A percentile compares a stretch with the other conserved stretches of the same genome.
Conservation (phyloP, 805 yeast species). For the Metschnikowia rubicola region DNA sequence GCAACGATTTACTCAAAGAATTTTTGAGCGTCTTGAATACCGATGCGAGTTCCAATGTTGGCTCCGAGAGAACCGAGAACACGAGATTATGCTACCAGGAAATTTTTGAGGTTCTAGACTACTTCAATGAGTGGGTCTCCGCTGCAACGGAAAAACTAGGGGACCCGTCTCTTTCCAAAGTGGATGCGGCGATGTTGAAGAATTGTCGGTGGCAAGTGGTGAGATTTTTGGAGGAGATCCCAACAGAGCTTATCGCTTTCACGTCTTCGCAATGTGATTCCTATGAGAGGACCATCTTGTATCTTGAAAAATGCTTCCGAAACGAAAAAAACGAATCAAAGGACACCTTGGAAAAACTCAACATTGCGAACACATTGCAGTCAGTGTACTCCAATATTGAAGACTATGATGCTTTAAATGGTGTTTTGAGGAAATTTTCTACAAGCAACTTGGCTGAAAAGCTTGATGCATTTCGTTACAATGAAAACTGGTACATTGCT, state of each 20-base stretch:
- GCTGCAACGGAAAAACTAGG: constrained; percentile 33
- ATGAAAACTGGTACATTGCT: constrained; percentile 83
- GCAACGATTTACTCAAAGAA: constrained; percentile 53
- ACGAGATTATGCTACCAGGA: constrained; percentile 66
- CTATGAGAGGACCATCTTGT: constrained; percentile 82
- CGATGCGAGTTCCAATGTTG: constrained; percentile 44
- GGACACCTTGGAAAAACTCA: constrained; percentile 30
- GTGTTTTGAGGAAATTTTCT: constrained; percentile 71
- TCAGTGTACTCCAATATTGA: constrained; percentile 81
- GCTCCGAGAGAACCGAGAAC: constrained; percentile 50
- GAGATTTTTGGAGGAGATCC: constrained; percentile 50
- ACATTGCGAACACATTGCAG: constrained; percentile 53
- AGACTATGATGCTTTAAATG: constrained; percentile 87
- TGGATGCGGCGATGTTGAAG: constrained; percentile 21
- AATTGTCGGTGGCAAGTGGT: constrained; percentile 36
- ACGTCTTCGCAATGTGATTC: constrained; percentile 81
- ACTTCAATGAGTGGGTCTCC: constrained; percentile 74
- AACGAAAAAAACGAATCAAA: constrained; percentile 21
- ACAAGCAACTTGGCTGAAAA: constrained; percentile 70
- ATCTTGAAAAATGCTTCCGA: constrained; percentile 73
- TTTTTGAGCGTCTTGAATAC: constrained; percentile 49
- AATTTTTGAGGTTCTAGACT: constrained; percentile 76
- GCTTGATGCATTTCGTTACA: constrained; percentile 74
- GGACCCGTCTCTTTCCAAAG: constrained; percentile 19
- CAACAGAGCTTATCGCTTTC: constrained; percentile 68